A percentile compares a stretch with the other conserved stretches of the same genome.
Conservation (phyloP, 2,329 filamentous ascomycete genomes). For the Bipolaris bicolor region DNA sequence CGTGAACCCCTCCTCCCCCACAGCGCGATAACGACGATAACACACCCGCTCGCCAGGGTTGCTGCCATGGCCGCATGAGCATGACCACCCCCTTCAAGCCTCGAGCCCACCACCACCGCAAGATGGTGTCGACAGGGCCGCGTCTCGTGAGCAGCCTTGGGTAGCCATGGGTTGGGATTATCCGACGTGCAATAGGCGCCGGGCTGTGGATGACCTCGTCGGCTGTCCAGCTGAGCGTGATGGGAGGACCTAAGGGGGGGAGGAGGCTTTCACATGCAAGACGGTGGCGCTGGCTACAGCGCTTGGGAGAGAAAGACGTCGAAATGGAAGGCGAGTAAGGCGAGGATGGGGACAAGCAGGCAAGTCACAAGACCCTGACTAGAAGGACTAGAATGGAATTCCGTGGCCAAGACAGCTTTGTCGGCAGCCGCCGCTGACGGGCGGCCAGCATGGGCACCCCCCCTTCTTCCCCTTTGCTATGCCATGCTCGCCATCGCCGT, state of each 20-base stretch:
- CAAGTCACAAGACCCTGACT: slow-evolving; percentile 42
- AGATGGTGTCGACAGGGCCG: slow-evolving; percentile 35
- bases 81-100: slow-evolving; percentile 20
- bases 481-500: background rate
- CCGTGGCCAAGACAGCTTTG: slow-evolving; percentile 24
- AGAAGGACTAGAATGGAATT: slow-evolving; percentile 18
- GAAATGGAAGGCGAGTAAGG: too few relatives aligned
- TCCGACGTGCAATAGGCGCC: slow-evolving; percentile 4
- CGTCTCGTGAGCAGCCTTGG: slow-evolving; percentile 37
- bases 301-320: slow-evolving; percentile 18
- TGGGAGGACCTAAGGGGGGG: too few relatives aligned
- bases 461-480: background rate
- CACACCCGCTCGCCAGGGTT: slow-evolving; percentile 9
- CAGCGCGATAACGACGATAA: slow-evolving; percentile 37
- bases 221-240: slow-evolving; percentile 33
- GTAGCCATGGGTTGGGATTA: slow-evolving; percentile 2
- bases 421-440: slow-evolving; percentile 27
- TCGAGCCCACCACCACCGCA: background rate
- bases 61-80: slow-evolving; percentile 6
- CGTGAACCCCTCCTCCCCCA: slow-evolving; percentile 21
- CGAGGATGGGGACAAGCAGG: background rate
- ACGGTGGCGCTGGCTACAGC: slow-evolving; percentile 37
- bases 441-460: background rate
- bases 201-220: slow-evolving; percentile 22
- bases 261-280: slow-evolving; percentile 41